Evolutionary conservation across 306 rosid species (phyloP).

Genomic region (Sphenostylis stenocarpa): DNA sequence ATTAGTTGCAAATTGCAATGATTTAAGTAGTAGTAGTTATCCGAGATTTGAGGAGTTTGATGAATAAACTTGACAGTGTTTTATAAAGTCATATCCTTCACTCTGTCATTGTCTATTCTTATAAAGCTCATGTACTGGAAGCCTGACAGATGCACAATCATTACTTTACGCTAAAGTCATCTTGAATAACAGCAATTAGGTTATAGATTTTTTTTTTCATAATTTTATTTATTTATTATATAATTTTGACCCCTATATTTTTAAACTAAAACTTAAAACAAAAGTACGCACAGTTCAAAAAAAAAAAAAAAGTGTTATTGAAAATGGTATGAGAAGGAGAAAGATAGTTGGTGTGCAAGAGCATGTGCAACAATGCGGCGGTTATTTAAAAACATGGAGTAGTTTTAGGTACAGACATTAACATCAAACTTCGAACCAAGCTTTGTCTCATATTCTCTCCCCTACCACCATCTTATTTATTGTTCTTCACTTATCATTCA

Average conservation of each 20-base stretch:
- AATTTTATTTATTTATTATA: too few species aligned
- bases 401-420: slow-evolving; percentile 16
- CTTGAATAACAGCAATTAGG: too few species aligned
- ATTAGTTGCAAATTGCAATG: background rate
- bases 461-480: background rate
- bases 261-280: too few species aligned
- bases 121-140: background rate
- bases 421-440: background rate
- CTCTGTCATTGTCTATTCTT: background rate
- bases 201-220: too few species aligned
- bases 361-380: slow-evolving; percentile 38
- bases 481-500: background rate
- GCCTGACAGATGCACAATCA: too few species aligned
- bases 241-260: too few species aligned
- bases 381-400: slow-evolving; percentile 9
- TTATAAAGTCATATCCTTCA: background rate
- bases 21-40: background rate
- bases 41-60: slow-evolving; percentile 8
- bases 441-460: background rate
- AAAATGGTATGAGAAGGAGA: background rate
- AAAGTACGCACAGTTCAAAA: too few species aligned
- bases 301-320: too few species aligned
- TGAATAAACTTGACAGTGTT: background rate
- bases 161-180: too few species aligned
- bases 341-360: slow-evolving; percentile 4